Conservation (phyloP, 495 filamentous ascomycete species). For the Achaetomiella virescens region DNA sequence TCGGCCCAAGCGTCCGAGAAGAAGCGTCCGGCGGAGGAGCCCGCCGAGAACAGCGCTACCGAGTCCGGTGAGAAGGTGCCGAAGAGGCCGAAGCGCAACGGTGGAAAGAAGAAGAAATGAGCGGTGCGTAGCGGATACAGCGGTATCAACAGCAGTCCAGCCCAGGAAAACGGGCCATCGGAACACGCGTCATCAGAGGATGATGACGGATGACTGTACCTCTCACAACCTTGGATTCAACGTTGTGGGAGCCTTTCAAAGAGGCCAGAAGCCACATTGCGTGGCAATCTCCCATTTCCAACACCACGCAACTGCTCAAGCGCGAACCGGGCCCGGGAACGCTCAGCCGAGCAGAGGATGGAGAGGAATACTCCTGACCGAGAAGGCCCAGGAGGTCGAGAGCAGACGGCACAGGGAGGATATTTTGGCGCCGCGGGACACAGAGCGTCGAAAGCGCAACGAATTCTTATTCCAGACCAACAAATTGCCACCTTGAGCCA, state of each 20-base stretch:
- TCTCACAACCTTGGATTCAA: neutral
- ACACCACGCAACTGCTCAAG: no score
- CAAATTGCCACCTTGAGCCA: no score
- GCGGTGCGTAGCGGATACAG: neutral
- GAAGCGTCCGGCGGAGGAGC: conserved; percentile 33
- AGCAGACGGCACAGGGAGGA: no score
- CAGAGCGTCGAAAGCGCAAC: no score
- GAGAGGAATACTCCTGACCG: no score
- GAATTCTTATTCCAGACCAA: no score
- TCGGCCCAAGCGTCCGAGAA: conserved; percentile 32
- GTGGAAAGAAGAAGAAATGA: conserved; percentile 25
- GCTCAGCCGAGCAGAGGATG: no score
- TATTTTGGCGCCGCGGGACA: no score
- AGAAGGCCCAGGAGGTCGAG: no score
- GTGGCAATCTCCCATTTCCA: no score
- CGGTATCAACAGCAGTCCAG: neutral
- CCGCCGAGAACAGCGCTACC: conserved; percentile 6
- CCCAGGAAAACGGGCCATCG: no score
- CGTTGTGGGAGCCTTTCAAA: neutral
- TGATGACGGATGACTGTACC: neutral
- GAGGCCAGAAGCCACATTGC: neutral
- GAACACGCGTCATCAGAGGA: neutral
- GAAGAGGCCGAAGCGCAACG: conserved; percentile 26
- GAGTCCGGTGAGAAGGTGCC: conserved; percentile 15
- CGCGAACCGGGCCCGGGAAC: no score